Evolutionary conservation across 208 protist species (phyloP), one percentile per base, ranked within the genome.

Genomic region (Acanthamoeba castellanii): DNA sequence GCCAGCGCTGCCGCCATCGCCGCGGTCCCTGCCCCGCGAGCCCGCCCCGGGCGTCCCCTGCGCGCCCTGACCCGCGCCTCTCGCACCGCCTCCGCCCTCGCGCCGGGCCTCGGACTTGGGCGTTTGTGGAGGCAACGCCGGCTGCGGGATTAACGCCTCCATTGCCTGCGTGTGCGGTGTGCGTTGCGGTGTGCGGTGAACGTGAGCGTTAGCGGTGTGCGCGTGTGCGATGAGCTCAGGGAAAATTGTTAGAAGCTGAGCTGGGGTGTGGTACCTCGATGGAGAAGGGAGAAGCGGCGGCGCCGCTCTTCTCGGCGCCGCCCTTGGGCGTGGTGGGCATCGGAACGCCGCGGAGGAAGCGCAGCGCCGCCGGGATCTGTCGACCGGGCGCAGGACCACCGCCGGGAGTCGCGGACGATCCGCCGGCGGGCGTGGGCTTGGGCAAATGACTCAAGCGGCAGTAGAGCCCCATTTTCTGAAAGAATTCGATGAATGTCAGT

Each of bases 401-500:
- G 27, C 52, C 27, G 7, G 72, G 37, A 20, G 11, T 68, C 8
- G 87, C n/a, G 25, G 87, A 70, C 34, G 87, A 42, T 8, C 68
- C 34, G 32, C 68, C 57, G 74, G 37, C 57, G 2, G 87, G 30
- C 16, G 18, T 16, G 30, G 87, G 59, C 61, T 92, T 92, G 42
- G 87, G 87, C 59, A 68, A n/a, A 7, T 92, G 52, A 3, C 61
- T 57, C 3, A 92, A 34, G 7, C 27, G 42, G 32, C 76, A 45
- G 59, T 30, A 92, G 27, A 92, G 52, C 6, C 87, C 87, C 87
- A 92, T 92, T 92, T 92, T 92, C 87, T 92, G 18, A 1, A 61
- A 34, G 34, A 90, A n/a, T 20, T 52, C 22, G 82, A 66, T 2
- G 59, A 66, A 27, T 16, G 59, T 9, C 64, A 70, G 64, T 27